Percentiles rank a stretch among this genome's conserved stretches.
These are phyloP conservation scores for Crepidotus sp. DNA, from an alignment of 1,284 basidiomycete species.

Conservation along the genomic window DNA sequence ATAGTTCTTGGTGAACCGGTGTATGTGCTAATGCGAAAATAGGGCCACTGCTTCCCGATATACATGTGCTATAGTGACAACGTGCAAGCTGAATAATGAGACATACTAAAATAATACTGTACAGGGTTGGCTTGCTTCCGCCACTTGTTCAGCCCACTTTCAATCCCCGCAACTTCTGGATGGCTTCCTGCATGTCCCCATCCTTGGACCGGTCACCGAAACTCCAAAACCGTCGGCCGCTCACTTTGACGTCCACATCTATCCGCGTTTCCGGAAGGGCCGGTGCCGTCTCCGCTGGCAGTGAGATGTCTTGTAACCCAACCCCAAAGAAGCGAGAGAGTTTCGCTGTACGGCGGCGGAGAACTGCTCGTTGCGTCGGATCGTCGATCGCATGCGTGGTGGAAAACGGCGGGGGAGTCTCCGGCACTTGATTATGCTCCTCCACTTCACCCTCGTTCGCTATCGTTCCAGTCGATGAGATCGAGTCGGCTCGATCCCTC, in stretches of 20 bases:
- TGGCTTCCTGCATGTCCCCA: constrained; percentile 34
- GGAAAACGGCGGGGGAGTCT: constrained; percentile 10
- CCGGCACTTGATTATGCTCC: background rate
- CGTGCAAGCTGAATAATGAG: constrained; percentile 4
- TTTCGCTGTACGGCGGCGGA: constrained; percentile 41
- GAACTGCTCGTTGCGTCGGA: background rate
- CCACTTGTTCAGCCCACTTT: constrained; percentile 23
- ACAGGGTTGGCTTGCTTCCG: constrained; percentile 1
- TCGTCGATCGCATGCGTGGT: background rate
- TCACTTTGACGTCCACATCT: constrained; percentile 32
- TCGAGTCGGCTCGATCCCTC: constrained; percentile 15
- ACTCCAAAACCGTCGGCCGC: constrained; percentile 32
- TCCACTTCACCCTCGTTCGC: constrained; percentile 9
- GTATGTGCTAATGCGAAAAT: constrained; percentile 84
- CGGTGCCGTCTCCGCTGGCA: constrained; percentile 17
- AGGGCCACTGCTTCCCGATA: constrained; percentile 14
- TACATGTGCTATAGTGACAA: background rate
- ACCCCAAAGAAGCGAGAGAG: constrained; percentile 54
- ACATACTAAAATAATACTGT: constrained; percentile 14
- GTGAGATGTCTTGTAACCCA: constrained; percentile 36
- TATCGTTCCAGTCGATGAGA: constrained; percentile 8
- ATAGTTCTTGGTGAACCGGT: constrained; percentile 91
- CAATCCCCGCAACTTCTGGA: constrained; percentile 42
- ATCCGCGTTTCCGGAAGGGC: constrained; percentile 10
- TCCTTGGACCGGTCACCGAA: constrained; percentile 23